Evolutionary conservation across 2,329 filamentous ascomycete genomes (phyloP), one percentile per base, ranked within the genome.

Genomic region (Colletotrichum coccodes): DNA sequence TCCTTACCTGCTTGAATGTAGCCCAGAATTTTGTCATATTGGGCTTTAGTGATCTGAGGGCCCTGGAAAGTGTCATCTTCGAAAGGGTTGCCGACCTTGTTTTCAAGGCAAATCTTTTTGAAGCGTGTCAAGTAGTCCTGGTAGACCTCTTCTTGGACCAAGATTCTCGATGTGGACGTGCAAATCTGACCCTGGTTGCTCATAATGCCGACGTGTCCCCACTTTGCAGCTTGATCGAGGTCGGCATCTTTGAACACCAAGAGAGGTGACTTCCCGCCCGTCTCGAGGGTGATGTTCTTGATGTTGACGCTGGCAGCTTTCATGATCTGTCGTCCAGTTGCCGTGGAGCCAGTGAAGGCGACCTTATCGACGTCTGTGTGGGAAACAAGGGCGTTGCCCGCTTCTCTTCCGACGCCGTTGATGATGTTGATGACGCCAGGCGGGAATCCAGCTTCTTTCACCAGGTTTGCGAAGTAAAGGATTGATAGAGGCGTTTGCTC

Each of bases 381-480:
- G 46, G 85, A 84, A 1, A 89, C 90, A 9, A 95, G 84, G 0
- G 91, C 90, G 6, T 89, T 85, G 14, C 93, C 93, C 0, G 91
- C 90, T 40, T 90, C 89, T 30, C 84, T 84, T 30, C 92, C 92
- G 60, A 89, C 85, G 0, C 93, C 93, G 70, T 94, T 94, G 64
- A 94, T 77, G 64, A 95, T 86, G 78, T 95, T 95, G 72, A 95
- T 79, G 5, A 95, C 92, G 46, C 93, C 93, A 0, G 92, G 88
- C 3, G 93, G 93, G 75, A 95, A 95, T 0, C 92, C 92, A 8
- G 91, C 92, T 74, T 94, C 86, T 70, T 89, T 88, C 71, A 94
- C 85, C 26, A 95, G 83, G 5, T 85, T 88, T 1, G 87, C 92
- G 2, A 95, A 81, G 73, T 90, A 89, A 3, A 92, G 79, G 75